Evolutionary conservation across 441 rosid genomes (phyloP), one percentile per base, ranked within the genome.

Genomic region (Dalechampia spathulata): DNA sequence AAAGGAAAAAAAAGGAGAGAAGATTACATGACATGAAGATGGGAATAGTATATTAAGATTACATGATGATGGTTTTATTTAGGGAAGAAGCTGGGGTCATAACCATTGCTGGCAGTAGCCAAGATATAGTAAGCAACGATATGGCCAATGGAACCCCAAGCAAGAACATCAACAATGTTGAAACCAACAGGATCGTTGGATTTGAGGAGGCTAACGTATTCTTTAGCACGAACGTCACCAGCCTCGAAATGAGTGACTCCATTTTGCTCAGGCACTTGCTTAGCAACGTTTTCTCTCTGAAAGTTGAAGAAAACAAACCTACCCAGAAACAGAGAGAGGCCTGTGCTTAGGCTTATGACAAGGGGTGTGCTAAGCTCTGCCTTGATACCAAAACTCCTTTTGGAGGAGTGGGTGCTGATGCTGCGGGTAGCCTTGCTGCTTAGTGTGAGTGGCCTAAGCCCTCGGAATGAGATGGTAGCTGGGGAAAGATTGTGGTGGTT

Each of bases 71-170:
- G n/a, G n/a, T n/a, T 20, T 20, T 17, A 40, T 10, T 26, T 15
- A 21, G n/a, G 16, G 20, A 85, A 87, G 91, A 88, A 92, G 30
- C 62, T 86, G 27, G 96, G 96, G 52, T 92, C 80, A 54, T 92
- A 92, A 58, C 91, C 96, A 64, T 88, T 92, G 87, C 95, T 84
- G 28, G 90, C 60, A 63, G 98, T 92, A 45, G 98, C 98, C 76
- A 92, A 76, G 80, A 92, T 80, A 72, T 92, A 92, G 68, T 92
- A 92, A 60, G 98, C 96, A 51, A 86, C 94, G 32, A 92, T 85
- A 70, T 92, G 96, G 55, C 98, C 98, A 45, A 92, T 88, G 36
- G 96, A 88, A 2, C 96, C 98, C 98, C 98, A 92, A 39, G 98
- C 88, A 66, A 92, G 94, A 41, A 92, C 98, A 72, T 92, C 98